Percentiles rank a stretch among this genome's conserved stretches.
These are phyloP conservation scores for Mycena vulgaris DNA, from an alignment of 768 basidiomycete species.

Conservation along the genomic window DNA sequence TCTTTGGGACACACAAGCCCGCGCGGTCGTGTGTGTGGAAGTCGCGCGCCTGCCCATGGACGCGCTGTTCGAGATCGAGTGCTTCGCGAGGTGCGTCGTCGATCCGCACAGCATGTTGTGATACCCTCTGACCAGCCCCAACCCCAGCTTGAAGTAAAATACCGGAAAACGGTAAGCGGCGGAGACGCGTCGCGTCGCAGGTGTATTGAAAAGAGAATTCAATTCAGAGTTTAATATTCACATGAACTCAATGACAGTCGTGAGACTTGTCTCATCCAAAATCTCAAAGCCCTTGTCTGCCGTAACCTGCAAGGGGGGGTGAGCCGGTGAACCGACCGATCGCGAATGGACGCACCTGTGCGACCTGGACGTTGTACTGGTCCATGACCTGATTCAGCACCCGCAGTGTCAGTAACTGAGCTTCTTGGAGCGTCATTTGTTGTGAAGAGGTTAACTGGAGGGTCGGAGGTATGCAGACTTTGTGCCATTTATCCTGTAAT, in stretches of 20 bases:
- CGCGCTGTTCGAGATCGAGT: constrained; percentile 94
- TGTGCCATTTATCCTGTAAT: constrained; percentile 97
- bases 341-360: constrained; percentile 73
- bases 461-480: constrained; percentile 62
- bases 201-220: background rate
- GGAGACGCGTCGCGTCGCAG: background rate
- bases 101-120: constrained; percentile 10
- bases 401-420: constrained; percentile 86
- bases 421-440: constrained; percentile 94
- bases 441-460: constrained; percentile 49
- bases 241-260: constrained; percentile 90
- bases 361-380: constrained; percentile 98
- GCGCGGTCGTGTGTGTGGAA: constrained; percentile 94
- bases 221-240: constrained; percentile 54
- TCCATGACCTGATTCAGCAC: constrained; percentile 99
- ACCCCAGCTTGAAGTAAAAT: constrained; percentile 57
- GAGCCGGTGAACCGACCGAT: background rate
- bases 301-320: constrained; percentile 79
- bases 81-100: constrained; percentile 77
- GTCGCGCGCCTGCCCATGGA: constrained; percentile 91
- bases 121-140: constrained; percentile 3
- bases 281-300: constrained; percentile 89
- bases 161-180: background rate
- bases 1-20: constrained; percentile 94
- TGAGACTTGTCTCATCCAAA: constrained; percentile 83